These are phyloP conservation scores for Aspergillus panamensis DNA, from an alignment of 495 filamentous ascomycete genomes.

Conservation along the genomic window DNA sequence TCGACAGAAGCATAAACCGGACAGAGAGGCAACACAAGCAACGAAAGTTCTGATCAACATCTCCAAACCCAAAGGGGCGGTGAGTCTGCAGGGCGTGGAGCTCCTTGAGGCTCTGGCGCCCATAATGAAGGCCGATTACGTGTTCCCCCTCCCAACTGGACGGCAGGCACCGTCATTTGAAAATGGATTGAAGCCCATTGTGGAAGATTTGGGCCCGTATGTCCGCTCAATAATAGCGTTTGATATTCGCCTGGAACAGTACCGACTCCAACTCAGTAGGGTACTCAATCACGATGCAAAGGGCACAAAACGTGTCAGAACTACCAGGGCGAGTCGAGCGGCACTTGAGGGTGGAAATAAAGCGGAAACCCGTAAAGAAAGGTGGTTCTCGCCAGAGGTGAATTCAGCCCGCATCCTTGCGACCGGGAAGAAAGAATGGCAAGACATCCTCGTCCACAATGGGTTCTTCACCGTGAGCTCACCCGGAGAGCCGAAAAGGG, in stretches of 20 bases:
- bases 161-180: constrained; percentile 64
- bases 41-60: constrained; percentile 27
- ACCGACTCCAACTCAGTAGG: constrained; percentile 59
- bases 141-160: constrained; percentile 25
- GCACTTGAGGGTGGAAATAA: constrained; percentile 80
- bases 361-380: constrained; percentile 65
- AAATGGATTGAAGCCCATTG: constrained; percentile 57
- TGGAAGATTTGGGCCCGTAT: constrained; percentile 78
- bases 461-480: constrained; percentile 32
- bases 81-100: constrained; percentile 16
- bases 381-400: constrained; percentile 69
- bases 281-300: constrained; percentile 55
- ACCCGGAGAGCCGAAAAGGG: not conserved
- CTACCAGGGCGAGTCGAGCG: constrained; percentile 73
- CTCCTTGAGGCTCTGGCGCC: constrained; percentile 36
- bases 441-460: constrained; percentile 38
- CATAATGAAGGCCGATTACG: constrained; percentile 33
- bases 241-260: constrained; percentile 65
- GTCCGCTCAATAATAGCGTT: constrained; percentile 74
- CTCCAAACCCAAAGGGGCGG: constrained; percentile 15
- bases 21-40: constrained; percentile 26
- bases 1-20: constrained; percentile 27
- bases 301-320: constrained; percentile 61
- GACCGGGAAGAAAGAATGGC: constrained; percentile 67
- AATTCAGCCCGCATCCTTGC: constrained; percentile 60